Percentiles rank a stretch among this genome's conserved stretches.
Evolutionary conservation across 352 stramenopile genomes (phyloP).

Genomic region (Aphanomyces astaci): DNA sequence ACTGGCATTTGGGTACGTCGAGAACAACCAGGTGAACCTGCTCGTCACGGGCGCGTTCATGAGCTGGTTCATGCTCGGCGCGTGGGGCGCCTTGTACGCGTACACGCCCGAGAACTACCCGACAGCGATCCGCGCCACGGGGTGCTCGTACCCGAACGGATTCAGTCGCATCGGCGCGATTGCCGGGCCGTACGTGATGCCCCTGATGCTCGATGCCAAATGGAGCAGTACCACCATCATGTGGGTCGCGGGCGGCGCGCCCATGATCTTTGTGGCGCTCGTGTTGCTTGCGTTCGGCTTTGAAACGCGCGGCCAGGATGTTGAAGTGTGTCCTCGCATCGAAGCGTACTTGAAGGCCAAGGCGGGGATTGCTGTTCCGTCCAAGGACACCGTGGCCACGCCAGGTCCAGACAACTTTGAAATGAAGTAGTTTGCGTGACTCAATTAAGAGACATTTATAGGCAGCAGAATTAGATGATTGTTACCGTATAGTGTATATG

Average conservation of each 20-base stretch:
- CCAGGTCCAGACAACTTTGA: neutral
- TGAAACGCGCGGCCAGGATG: slow-evolving; percentile 27
- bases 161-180: slow-evolving; percentile 28
- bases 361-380: neutral
- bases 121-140: slow-evolving; percentile 24
- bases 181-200: slow-evolving; percentile 26
- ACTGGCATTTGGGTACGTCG: slow-evolving; percentile 59
- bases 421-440: neutral
- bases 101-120: slow-evolving; percentile 31
- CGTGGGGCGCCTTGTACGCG: slow-evolving; percentile 27
- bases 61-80: slow-evolving; percentile 24
- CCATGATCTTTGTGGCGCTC: neutral
- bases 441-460: too few relatives aligned
- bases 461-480: too few relatives aligned
- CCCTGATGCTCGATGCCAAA: slow-evolving; percentile 19
- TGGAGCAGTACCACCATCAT: slow-evolving; percentile 21
- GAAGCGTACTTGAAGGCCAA: slow-evolving; percentile 21
- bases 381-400: neutral
- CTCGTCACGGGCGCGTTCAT: slow-evolving; percentile 30
- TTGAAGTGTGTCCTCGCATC: slow-evolving; percentile 25
- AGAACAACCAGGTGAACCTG: slow-evolving; percentile 33
- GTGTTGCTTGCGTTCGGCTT: slow-evolving; percentile 24
- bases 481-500: too few relatives aligned
- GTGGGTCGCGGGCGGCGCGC: slow-evolving; percentile 23
- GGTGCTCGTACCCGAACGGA: slow-evolving; percentile 18